A percentile compares a stretch with the other conserved stretches of the same genome.
Evolutionary conservation across 148 eudicot species (phyloP).

Genomic region (Rheum nobile): DNA sequence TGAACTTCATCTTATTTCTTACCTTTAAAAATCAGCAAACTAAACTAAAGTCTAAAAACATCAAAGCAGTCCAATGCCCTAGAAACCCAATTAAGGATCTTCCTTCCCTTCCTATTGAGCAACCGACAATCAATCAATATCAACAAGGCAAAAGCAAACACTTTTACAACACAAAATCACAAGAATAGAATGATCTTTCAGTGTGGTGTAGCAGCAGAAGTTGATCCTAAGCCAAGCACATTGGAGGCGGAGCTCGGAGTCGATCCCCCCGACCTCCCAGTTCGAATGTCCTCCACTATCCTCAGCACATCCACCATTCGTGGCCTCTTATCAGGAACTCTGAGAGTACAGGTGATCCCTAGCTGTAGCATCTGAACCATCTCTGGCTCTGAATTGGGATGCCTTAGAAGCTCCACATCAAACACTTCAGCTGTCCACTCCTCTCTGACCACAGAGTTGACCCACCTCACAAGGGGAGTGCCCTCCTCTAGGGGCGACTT

Average conservation of each 20-base stretch:
- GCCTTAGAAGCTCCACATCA: conserved; percentile 60
- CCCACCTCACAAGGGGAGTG: conserved; percentile 62
- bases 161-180: background rate
- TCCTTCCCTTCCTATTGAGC: background rate
- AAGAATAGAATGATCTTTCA: background rate
- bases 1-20: background rate
- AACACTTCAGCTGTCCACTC: conserved; percentile 97
- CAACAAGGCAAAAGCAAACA: background rate
- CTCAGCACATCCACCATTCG: conserved; percentile 44
- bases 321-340: conserved; percentile 53
- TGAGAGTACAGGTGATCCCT: conserved; percentile 51
- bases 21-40: background rate
- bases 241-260: conserved; percentile 22
- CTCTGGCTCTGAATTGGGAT: conserved; percentile 62
- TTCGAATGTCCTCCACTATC: conserved; percentile 52
- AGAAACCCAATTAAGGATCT: background rate
- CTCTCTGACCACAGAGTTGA: conserved; percentile 71
- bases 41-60: background rate
- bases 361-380: conserved; percentile 74
- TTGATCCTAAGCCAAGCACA: background rate
- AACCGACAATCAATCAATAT: background rate
- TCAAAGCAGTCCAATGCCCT: background rate
- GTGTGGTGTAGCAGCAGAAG: background rate
- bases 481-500: conserved; percentile 55
- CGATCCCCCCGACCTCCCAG: conserved; percentile 31